Percentiles rank a stretch among this genome's conserved stretches.
These are phyloP conservation scores for Pittosporum tobira DNA, from an alignment of 129 eudicot species.

Conservation along the genomic window DNA sequence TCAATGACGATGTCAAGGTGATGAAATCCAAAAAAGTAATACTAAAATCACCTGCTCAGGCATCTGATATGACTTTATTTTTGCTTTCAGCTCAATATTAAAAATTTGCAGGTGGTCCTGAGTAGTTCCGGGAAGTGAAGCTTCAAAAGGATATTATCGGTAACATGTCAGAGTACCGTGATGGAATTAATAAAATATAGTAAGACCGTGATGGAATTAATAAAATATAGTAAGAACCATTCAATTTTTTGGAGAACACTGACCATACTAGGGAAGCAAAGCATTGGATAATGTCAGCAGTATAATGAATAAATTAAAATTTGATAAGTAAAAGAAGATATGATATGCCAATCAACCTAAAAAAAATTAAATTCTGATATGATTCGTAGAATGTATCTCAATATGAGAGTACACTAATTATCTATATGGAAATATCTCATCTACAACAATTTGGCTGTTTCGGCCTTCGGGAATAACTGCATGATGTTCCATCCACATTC, in stretches of 20 bases:
- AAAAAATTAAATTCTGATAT: not conserved
- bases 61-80: conserved; percentile 94
- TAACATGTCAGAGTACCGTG: conserved; percentile 8
- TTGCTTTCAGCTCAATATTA: conserved; percentile 80
- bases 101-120: conserved; percentile 96
- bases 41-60: conserved; percentile 73
- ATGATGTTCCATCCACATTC: not conserved
- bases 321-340: not conserved
- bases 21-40: not conserved
- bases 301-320: no score
- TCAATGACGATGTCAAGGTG: conserved; percentile 4
- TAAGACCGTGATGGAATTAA: not conserved
- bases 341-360: no score
- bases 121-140: conserved; percentile 88
- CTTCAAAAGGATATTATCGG: conserved; percentile 29
- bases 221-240: not conserved
- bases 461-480: not conserved
- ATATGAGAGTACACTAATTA: no score
- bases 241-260: not conserved
- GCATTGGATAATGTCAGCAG: not conserved
- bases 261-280: not conserved
- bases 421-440: not conserved
- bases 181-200: not conserved
- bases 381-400: no score
- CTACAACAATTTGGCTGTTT: not conserved